Percentiles rank a stretch among this genome's conserved stretches.
Evolutionary conservation across 352 stramenopile species (phyloP).

Genomic region (Pythium aphanidermatum): DNA sequence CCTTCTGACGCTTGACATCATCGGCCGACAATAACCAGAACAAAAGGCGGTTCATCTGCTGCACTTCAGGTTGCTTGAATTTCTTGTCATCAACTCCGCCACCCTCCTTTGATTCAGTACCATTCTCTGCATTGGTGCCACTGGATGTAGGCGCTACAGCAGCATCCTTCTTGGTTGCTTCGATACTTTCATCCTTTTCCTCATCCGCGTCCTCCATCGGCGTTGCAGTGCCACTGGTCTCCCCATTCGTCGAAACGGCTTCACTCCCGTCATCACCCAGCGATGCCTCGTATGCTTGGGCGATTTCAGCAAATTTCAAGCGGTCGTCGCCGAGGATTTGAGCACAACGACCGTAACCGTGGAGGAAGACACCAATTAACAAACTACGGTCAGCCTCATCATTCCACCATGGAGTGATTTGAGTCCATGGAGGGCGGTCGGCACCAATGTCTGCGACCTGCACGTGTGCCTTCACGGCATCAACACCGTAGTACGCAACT

Average conservation of each 20-base stretch:
- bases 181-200: background rate
- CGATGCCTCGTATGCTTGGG: constrained; percentile 36
- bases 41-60: constrained; percentile 86
- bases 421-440: constrained; percentile 71
- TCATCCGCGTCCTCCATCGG: constrained; percentile 1
- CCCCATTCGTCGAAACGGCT: too few relatives aligned
- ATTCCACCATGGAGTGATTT: constrained; percentile 86
- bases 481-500: constrained; percentile 59
- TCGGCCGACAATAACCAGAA: constrained; percentile 83
- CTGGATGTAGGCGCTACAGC: too few relatives aligned
- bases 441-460: constrained; percentile 49
- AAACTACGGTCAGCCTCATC: constrained; percentile 71
- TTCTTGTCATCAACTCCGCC: constrained; percentile 23
- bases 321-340: constrained; percentile 76
- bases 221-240: constrained; percentile 13
- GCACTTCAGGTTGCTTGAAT: constrained; percentile 85
- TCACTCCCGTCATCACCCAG: constrained; percentile 42
- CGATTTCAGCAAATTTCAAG: constrained; percentile 62
- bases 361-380: constrained; percentile 78
- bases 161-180: constrained; percentile 30
- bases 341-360: constrained; percentile 77
- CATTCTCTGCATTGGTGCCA: constrained; percentile 24
- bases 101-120: background rate
- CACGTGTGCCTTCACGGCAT: constrained; percentile 55
- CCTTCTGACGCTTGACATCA: constrained; percentile 78